phyloP scores from a whole-genome alignment of 1,284 basidiomycete genomes.

The Puccinia triticina region DNA sequence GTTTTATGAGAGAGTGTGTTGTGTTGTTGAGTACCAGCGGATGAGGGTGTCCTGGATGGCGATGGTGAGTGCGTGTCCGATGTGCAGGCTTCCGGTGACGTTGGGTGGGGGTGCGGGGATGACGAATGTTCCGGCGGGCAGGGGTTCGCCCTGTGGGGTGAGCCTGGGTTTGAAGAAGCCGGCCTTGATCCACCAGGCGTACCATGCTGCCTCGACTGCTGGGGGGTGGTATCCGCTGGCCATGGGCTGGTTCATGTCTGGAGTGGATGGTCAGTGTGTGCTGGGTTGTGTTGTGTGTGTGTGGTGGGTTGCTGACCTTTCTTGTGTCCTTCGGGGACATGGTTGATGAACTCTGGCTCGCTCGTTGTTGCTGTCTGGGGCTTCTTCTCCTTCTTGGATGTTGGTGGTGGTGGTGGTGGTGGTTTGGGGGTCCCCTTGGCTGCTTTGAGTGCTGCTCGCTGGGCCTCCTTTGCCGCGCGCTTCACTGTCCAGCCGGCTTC shows the following conservation, averaged over 20 bases:
- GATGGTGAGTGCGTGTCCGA: slow-evolving; percentile 91
- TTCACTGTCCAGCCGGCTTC: slow-evolving; percentile 6
- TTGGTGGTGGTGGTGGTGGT: neutral
- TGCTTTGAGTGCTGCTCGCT: slow-evolving; percentile 37
- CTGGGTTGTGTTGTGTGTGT: neutral
- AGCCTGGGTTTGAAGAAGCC: slow-evolving; percentile 86
- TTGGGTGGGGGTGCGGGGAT: slow-evolving; percentile 96
- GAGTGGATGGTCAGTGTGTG: too few relatives aligned
- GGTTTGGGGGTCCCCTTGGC: slow-evolving; percentile 18
- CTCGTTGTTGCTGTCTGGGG: too few relatives aligned
- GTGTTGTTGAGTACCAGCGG: slow-evolving; percentile 69
- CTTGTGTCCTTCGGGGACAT: slow-evolving; percentile 40
- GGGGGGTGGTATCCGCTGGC: slow-evolving; percentile 89
- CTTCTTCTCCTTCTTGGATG: too few relatives aligned
- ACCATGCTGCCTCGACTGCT: slow-evolving; percentile 94
- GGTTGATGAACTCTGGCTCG: slow-evolving; percentile 37
- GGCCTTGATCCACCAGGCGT: slow-evolving; percentile 93
- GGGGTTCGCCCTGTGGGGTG: slow-evolving; percentile 65
- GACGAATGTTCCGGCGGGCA: slow-evolving; percentile 68
- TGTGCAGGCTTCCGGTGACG: slow-evolving; percentile 94
- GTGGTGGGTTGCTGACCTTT: neutral
- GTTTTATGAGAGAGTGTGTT: neutral
- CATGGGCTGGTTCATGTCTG: slow-evolving; percentile 87
- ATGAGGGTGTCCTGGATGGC: slow-evolving; percentile 88
- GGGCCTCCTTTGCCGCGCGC: slow-evolving; percentile 44